Evolutionary conservation across 805 yeast genomes (phyloP).

Genomic region (Sugiyamaella qingdaonensis): DNA sequence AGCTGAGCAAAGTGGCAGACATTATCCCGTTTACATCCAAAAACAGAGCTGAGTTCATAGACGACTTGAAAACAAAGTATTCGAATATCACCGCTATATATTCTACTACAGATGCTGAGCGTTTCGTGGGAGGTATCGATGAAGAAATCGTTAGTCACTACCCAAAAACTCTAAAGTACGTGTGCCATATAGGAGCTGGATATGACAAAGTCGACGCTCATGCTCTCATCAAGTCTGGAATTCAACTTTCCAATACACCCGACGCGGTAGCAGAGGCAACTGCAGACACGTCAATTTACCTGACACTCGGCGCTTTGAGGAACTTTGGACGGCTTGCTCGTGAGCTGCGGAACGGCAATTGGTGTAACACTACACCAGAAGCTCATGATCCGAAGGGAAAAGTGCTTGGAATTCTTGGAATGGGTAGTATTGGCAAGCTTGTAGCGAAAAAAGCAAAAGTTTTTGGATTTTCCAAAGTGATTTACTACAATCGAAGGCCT

Average conservation of each 20-base stretch:
- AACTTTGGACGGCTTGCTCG: constrained; percentile 42
- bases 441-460: constrained; percentile 47
- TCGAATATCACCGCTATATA: constrained; percentile 39
- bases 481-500: constrained; percentile 49
- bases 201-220: constrained; percentile 48
- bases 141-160: constrained; percentile 37
- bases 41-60: constrained; percentile 39
- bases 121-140: constrained; percentile 41
- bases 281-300: constrained; percentile 51
- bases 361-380: constrained; percentile 40
- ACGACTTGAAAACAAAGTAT: constrained; percentile 33
- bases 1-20: constrained; percentile 44
- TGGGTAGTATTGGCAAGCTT: constrained; percentile 60
- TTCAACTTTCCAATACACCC: constrained; percentile 51
- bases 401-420: constrained; percentile 54
- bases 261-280: constrained; percentile 49
- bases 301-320: constrained; percentile 48
- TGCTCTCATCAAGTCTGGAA: constrained; percentile 37
- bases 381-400: constrained; percentile 49
- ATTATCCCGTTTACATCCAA: constrained; percentile 41
- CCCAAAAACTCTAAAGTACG: constrained; percentile 38
- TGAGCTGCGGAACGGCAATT: constrained; percentile 41
- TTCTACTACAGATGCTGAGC: constrained; percentile 40
- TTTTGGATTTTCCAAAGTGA: constrained; percentile 45
- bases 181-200: constrained; percentile 52